Base-by-base conservation (phyloP, 352 stramenopile species). In the Halophytophthora polymorphica region DNA sequence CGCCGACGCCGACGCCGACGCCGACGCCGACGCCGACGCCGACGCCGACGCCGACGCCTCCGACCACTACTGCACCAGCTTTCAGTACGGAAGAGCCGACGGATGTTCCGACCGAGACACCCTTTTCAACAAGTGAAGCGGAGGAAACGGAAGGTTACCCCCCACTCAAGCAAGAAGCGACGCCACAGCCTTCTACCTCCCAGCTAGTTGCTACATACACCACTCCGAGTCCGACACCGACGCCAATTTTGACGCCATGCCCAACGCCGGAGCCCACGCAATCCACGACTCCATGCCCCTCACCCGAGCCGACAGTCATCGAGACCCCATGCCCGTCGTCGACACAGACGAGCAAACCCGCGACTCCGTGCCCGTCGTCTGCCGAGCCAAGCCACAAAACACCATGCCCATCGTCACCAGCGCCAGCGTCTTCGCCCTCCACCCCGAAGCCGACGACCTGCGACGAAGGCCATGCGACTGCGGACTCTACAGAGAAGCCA, bases 391-490 rank as follows among this genome's bases (percentile, higher is more conserved):
- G 44, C 6, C 28, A 36, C 6, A 18, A 45, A 37, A 55, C 45
- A 23, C 53, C 53, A 4, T 61, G 42, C 28, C 42, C 42, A 2
- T 49, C 42, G 14, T 39, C 42, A 3, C 35, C n/a, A 17, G 13
- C 42, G 25, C 25, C 28, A n/a, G 42, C 12, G 5, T 15, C 42
- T 21, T 6, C 15, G 33, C 7, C 40, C 31, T 21, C 23, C 8
- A 31, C 25, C 4, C 25, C 25, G 8, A 31, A 31, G 25, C 25
- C 25, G 8, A 31, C 25, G 25, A 31, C 25, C 25, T 31, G 25
- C 25, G 8, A 31, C 25, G 25, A 31, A 8, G 29, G 25, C n/a
- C 8, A 36, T 43, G 31, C 52, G 6, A 43, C 43, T 18, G 41
- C 12, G 10, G n/a, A 10, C 2, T n/a, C 44, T 39, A 36, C 29